These are phyloP conservation scores for Datisca glomerata DNA, from an alignment of 306 rosid species.

Conservation along the genomic window DNA sequence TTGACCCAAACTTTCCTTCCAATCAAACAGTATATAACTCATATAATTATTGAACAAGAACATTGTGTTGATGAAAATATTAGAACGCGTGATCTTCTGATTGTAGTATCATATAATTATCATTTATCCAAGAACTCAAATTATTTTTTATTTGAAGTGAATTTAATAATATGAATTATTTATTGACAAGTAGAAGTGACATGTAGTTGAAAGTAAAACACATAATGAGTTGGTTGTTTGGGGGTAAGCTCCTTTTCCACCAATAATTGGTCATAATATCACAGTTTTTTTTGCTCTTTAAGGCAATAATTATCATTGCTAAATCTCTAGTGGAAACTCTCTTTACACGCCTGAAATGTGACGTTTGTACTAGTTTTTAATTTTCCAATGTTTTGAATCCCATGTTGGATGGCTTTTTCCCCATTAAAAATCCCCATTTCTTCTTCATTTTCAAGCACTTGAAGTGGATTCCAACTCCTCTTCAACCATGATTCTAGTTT, in stretches of 20 bases:
- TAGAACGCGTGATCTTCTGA: too few species aligned
- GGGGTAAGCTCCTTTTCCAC: constrained; percentile 13
- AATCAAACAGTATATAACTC: too few species aligned
- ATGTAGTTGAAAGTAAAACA: too few species aligned
- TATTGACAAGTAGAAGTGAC: too few species aligned
- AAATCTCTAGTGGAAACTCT: constrained; percentile 32
- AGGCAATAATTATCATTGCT: constrained; percentile 34
- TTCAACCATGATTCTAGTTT: constrained; percentile 36
- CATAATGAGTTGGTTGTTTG: constrained; percentile 13
- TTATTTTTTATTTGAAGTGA: too few species aligned
- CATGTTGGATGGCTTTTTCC: constrained; percentile 29
- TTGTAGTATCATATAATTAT: too few species aligned
- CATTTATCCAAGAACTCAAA: too few species aligned
- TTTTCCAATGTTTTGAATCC: constrained; percentile 24
- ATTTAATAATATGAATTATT: too few species aligned
- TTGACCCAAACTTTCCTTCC: too few species aligned
- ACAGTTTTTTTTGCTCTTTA: constrained; percentile 22
- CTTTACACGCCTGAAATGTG: constrained; percentile 53
- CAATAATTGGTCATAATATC: constrained; percentile 40
- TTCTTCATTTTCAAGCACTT: constrained; percentile 47
- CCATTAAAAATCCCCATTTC: constrained; percentile 38
- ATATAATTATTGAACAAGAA: too few species aligned
- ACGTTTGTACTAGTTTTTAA: not conserved
- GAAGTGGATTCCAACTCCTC: constrained; percentile 98
- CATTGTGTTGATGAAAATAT: too few species aligned